Base-by-base conservation (phyloP, 768 basidiomycete species). In the Trametes coccinea region DNA sequence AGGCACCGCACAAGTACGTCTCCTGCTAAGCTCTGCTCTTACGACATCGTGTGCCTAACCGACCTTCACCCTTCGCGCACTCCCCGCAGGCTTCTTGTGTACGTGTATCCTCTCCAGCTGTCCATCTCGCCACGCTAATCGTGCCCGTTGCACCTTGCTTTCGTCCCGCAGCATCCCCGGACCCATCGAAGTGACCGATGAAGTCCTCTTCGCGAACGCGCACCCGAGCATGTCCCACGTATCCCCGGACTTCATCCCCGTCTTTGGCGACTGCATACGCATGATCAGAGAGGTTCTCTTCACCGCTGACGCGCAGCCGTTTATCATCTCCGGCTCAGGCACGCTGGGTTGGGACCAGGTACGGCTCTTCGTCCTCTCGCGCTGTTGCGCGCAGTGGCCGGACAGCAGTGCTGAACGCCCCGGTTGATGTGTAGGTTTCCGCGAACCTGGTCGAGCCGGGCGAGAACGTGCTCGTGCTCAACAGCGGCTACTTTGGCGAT, bases 281-380 rank as follows among this genome's bases (percentile, higher is more conserved):
- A 87, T 95, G 87, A 89, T 44, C 64, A 89, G 91, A 63, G 78
- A 91, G 56, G 87, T 98, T 6, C 75, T 98, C 22, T 87, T 86
- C 71, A 89, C 96, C 33, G 82, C 85, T 56, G 77, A 80, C 27
- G 91, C 82, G 0, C 97, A 98, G 70, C 93, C 94, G 0, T 94
- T 99, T 80, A 76, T 99, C 68, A 90, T 98, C 63, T 88, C 95
- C 30, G 97, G 97, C 1, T 92, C 89, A 56, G 97, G 97, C 14
- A 98, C 97, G 2, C 81, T 99, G 37, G 97, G 97, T 31, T 98
- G 95, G 95, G 95, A 98, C 73, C 90, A 93, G 84, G 34, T 37
- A 37, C 11, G 34, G 22, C 11, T 5, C 34, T 37, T 37, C 34
- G 11, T 37, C 22, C 22, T 22, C 22, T 22, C 22, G 22, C 22